These are phyloP conservation scores for Nicotiana otophora DNA, from an alignment of 257 asterid species.

Conservation along the genomic window DNA sequence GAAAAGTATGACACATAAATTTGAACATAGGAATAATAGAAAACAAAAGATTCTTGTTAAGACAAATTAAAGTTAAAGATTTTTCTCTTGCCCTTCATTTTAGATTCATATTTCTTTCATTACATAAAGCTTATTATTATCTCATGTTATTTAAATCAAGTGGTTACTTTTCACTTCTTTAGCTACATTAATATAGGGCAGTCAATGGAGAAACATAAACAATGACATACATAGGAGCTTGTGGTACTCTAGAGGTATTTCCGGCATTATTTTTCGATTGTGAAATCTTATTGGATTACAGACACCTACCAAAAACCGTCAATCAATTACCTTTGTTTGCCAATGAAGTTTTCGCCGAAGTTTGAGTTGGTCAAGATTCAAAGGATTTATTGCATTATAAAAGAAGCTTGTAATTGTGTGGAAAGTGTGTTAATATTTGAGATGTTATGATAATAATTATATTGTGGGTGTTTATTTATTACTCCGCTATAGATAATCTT, in stretches of 20 bases:
- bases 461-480: too few relatives aligned
- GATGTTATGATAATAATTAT: too few relatives aligned
- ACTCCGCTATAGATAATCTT: too few relatives aligned
- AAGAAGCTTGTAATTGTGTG: too few relatives aligned
- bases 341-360: too few relatives aligned
- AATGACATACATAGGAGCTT: neutral
- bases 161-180: neutral
- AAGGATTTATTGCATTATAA: too few relatives aligned
- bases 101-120: neutral
- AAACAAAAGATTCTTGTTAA: neutral
- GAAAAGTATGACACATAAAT: too few relatives aligned
- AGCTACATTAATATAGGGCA: neutral
- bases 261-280: neutral
- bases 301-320: neutral
- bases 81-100: neutral
- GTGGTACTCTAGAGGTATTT: neutral
- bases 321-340: too few relatives aligned
- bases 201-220: neutral
- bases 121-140: neutral
- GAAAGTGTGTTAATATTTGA: too few relatives aligned
- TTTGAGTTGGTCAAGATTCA: too few relatives aligned
- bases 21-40: neutral
- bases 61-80: neutral
- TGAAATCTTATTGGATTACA: neutral
- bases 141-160: neutral